Base-by-base conservation (phyloP, 23 red algal genomes). In the Gracilaria vermiculophylla region DNA sequence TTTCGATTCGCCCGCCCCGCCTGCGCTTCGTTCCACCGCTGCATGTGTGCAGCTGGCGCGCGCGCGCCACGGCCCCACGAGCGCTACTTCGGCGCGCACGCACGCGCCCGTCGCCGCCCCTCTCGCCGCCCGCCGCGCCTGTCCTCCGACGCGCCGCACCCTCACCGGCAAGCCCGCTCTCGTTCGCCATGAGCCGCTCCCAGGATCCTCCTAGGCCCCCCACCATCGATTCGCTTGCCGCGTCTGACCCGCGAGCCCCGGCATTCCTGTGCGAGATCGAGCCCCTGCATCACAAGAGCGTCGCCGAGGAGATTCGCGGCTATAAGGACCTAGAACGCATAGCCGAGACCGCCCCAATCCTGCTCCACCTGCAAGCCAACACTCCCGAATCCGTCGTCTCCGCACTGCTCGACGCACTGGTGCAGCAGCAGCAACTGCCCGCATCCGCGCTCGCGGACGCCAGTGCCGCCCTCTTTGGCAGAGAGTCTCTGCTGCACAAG, bases 181-280 rank as follows among this genome's bases (percentile, higher is more conserved):
- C n/a, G n/a, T n/a, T n/a, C n/a, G n/a, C n/a, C n/a, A n/a, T n/a
- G n/a, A n/a, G n/a, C n/a, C n/a, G n/a, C n/a, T n/a, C n/a, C n/a
- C n/a, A n/a, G n/a, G n/a, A n/a, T n/a, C n/a, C n/a, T n/a, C n/a
- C n/a, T n/a, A n/a, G n/a, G n/a, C n/a, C 67, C 67, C 28, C 67
- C 31, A 45, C 67, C 67, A 73, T 47, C 28, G 24, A 8, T 19
- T 44, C 67, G n/a, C n/a, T 73, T 2, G 9, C 67, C 1, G 27
- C 76, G 23, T 55, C 34, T n/a, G 10, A 20, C 42, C 12, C 23
- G 17, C 49, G 45, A 3, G 49, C 32, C 3, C 84, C 84, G 5
- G 88, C 78, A 31, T 32, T 92, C 48, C 78, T 92, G 25, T 82
- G 77, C 52, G 88, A 92, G 53, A 57, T 89, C 17, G 92, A 94